Conservation (phyloP, 495 filamentous ascomycete genomes). For the Aspergillus steynii region DNA sequence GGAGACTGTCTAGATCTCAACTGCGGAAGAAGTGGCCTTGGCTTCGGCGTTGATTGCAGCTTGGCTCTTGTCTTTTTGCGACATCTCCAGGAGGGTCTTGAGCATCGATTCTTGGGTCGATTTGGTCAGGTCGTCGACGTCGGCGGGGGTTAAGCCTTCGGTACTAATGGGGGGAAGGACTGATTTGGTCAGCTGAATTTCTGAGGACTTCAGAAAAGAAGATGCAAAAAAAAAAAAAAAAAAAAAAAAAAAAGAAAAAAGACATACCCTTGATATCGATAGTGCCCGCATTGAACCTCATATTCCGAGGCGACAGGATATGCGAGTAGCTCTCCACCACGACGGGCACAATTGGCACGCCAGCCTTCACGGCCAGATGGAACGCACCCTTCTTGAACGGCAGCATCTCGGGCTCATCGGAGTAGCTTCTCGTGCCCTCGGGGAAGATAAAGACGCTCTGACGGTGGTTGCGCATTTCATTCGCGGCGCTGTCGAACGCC, state of each 20-base stretch:
- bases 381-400: constrained; percentile 99
- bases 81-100: constrained; percentile 65
- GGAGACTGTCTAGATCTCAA: constrained; percentile 35
- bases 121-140: constrained; percentile 78
- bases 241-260: too few relatives aligned
- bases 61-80: constrained; percentile 32
- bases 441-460: constrained; percentile 95
- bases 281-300: constrained; percentile 69
- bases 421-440: constrained; percentile 91
- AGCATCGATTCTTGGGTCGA: constrained; percentile 78
- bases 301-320: constrained; percentile 67
- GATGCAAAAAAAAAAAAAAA: too few relatives aligned
- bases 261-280: constrained; percentile 78
- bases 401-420: constrained; percentile 73
- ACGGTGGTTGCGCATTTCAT: constrained; percentile 69
- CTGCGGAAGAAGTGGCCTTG: constrained; percentile 37
- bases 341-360: constrained; percentile 87
- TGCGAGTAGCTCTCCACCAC: constrained; percentile 85
- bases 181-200: too few relatives aligned
- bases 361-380: constrained; percentile 90
- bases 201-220: too few relatives aligned
- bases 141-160: constrained; percentile 68
- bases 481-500: constrained; percentile 80
- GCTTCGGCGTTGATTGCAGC: constrained; percentile 16
- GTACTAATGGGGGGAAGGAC: constrained; percentile 87